Base-by-base conservation (phyloP, 2,329 filamentous ascomycete genomes). In the Paramyrothecium sp. region DNA sequence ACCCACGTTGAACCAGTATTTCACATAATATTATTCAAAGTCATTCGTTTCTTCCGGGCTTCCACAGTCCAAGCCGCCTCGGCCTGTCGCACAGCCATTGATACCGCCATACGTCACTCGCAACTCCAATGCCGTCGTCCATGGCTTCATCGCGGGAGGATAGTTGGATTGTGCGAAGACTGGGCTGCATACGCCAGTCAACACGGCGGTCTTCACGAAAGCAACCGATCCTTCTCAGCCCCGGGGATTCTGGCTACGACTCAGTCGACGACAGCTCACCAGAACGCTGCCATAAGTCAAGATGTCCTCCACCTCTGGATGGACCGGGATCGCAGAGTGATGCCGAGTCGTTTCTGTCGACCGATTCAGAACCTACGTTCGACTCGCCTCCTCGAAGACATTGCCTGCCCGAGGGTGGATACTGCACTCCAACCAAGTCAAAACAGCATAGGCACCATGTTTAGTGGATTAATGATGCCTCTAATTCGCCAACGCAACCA, bases 161-260 rank as follows among this genome's bases (percentile, higher is more conserved):
- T 19, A 19, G 21, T 30, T 22, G 30, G 33, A 53, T 19, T 12
- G 12, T 11, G 5, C 33, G 19, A 17, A 38, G 7, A 22, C 11
- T 19, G 2, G 33, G n/a, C 33, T n/a, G 38, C 16, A 53, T 4
- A 7, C 51, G n/a, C n/a, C 7, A 30, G 5, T 21, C 33, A 19
- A 21, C 10, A 55, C 61, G 53, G 55, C 56, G 33, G 54, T 54
- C 38, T 17, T 51, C 38, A 7, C 52, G 56, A 20, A 34, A 33
- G 44, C 56, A 54, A 19, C 51, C 48, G 21, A 51, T 58, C 16
- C 38, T 54, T 12, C 16, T 53, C 23, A 70, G 63, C 50, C 64
- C 65, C 3, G 53, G 58, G 17, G 71, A 71, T 44, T 71, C 71
- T 19, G 69, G 66, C 17, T 73, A 73, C 52, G 58, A 60, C 34